phyloP scores from a whole-genome alignment of 371 early-diverging fungal genomes.

The Mortierella sp. region DNA sequence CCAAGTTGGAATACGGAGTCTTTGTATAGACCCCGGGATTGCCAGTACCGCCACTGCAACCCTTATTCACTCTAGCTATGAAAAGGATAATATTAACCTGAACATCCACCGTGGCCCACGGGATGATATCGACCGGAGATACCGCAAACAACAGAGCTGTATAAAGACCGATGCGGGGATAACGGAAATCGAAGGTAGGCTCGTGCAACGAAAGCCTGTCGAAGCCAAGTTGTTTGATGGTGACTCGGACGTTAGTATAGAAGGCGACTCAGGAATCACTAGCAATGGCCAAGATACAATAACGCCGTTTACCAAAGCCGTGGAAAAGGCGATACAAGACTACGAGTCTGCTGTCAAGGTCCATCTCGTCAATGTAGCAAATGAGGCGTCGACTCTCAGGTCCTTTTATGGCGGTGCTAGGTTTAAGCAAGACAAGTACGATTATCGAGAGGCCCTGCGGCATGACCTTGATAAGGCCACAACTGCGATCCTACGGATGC shows the following conservation, averaged over 20 bases:
- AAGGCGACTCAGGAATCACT: slow-evolving; percentile 18
- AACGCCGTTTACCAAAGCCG: not conserved
- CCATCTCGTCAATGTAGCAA: slow-evolving; percentile 16
- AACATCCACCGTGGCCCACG: slow-evolving; percentile 23
- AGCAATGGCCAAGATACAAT: slow-evolving; percentile 22
- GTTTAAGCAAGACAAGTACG: slow-evolving; percentile 26
- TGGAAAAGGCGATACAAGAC: slow-evolving; percentile 17
- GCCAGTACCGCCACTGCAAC: slow-evolving; percentile 14
- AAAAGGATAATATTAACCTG: slow-evolving; percentile 25
- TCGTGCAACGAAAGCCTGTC: slow-evolving; percentile 20
- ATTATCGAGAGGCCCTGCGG: slow-evolving; percentile 21
- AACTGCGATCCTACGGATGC: slow-evolving; percentile 16
- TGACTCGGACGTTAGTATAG: slow-evolving; percentile 21
- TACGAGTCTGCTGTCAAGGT: slow-evolving; percentile 17
- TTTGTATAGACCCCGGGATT: slow-evolving; percentile 19
- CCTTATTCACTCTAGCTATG: slow-evolving; percentile 19
- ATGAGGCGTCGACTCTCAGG: slow-evolving; percentile 24
- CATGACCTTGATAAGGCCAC: slow-evolving; percentile 26
- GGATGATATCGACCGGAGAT: slow-evolving; percentile 25
- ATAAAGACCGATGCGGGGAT: slow-evolving; percentile 25
- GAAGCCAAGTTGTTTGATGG: slow-evolving; percentile 22
- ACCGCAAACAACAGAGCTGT: slow-evolving; percentile 24
- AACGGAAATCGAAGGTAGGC: slow-evolving; percentile 25
- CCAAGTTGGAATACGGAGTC: slow-evolving; percentile 15
- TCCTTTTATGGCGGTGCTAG: slow-evolving; percentile 23